Percentiles rank a stretch among this genome's conserved stretches.
These are phyloP conservation scores for Cucumis sativus DNA, from an alignment of 306 rosid genomes.

Conservation along the genomic window Cucumber_9930_V3 NC_026661.2:2406501-2407000, in stretches of 20 bases:
- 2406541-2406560: slow-evolving; percentile 42
- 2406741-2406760: too few relatives aligned
- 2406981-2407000: neutral
- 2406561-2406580: slow-evolving; percentile 26
- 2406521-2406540: slow-evolving; percentile 47
- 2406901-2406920: too few relatives aligned
- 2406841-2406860: too few relatives aligned
- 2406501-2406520: slow-evolving; percentile 42
- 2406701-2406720: neutral
- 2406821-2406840: too few relatives aligned
- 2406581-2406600: slow-evolving; percentile 41
- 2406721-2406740: too few relatives aligned
- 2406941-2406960: too few relatives aligned
- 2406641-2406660: slow-evolving; percentile 46
- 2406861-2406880: too few relatives aligned
- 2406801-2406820: too few relatives aligned
- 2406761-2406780: too few relatives aligned
- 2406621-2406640: slow-evolving; percentile 61
- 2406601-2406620: slow-evolving; percentile 37
- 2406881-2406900: too few relatives aligned
- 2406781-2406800: neutral
- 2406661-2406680: slow-evolving; percentile 69
- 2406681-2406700: slow-evolving; percentile 12
- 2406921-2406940: too few relatives aligned
- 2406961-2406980: too few relatives aligned